These are phyloP conservation scores for Fusarium globosum DNA, from an alignment of 2,329 filamentous ascomycete species.

Conservation along the genomic window DNA sequence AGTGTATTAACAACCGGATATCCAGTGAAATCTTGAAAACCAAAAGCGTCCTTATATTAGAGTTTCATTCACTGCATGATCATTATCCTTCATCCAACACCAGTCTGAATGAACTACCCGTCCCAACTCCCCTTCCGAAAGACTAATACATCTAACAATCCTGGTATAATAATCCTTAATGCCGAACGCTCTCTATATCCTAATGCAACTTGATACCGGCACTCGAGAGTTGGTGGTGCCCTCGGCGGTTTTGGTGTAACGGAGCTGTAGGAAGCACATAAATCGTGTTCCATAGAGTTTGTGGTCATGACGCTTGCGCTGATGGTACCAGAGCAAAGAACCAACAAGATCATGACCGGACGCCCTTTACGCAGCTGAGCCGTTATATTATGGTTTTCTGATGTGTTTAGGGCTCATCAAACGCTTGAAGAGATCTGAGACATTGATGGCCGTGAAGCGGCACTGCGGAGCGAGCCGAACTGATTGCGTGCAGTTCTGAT, in stretches of 20 bases:
- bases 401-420: conserved; percentile 45
- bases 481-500: conserved; percentile 63
- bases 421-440: conserved; percentile 62
- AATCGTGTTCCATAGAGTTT: background rate
- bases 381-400: background rate
- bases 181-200: conserved; percentile 7
- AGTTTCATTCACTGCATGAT: conserved; percentile 36
- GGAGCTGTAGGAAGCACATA: background rate
- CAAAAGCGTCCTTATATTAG: conserved; percentile 3
- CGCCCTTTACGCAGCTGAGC: background rate
- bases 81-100: conserved; percentile 23
- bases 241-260: background rate
- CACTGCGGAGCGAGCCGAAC: conserved; percentile 55
- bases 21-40: background rate
- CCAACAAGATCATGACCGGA: background rate
- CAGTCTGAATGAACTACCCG: conserved; percentile 10
- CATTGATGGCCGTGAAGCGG: conserved; percentile 61
- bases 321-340: background rate
- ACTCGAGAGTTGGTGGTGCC: conserved; percentile 6
- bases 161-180: conserved; percentile 10
- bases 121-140: conserved; percentile 14
- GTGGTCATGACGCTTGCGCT: background rate
- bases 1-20: background rate
- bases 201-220: conserved; percentile 13
- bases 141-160: conserved; percentile 12